phyloP scores from a whole-genome alignment of 768 basidiomycete species.

The Amanita jacksonii region DNA sequence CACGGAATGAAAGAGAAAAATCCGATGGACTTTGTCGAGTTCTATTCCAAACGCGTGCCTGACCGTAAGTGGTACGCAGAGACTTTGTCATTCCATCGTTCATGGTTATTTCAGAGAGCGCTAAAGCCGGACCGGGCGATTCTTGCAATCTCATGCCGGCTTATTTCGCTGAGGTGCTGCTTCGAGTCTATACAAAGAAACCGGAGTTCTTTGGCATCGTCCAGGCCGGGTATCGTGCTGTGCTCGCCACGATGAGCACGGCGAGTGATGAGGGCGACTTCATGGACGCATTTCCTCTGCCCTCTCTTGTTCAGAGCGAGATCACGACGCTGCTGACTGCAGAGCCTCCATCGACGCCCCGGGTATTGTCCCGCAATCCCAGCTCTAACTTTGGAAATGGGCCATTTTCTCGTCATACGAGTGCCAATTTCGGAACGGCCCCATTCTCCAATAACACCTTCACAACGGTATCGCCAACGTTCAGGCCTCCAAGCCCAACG shows the following conservation, averaged over 20 bases:
- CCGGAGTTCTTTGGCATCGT: constrained; percentile 45
- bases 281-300: not conserved
- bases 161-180: constrained; percentile 57
- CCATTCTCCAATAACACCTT: constrained; percentile 35
- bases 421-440: constrained; percentile 9
- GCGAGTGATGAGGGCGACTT: constrained; percentile 13
- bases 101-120: constrained; percentile 25
- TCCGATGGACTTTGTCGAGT: constrained; percentile 60
- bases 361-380: constrained; percentile 15
- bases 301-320: not conserved
- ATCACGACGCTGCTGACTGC: constrained; percentile 25
- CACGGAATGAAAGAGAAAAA: constrained; percentile 67
- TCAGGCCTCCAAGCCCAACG: constrained; percentile 24
- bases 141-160: constrained; percentile 58
- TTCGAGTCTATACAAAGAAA: constrained; percentile 67
- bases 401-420: no score
- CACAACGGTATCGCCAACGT: constrained; percentile 33
- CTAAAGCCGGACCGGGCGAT: constrained; percentile 39
- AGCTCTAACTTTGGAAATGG: not conserved
- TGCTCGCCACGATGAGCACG: constrained; percentile 21
- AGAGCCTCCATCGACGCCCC: constrained; percentile 30
- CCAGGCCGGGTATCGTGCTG: constrained; percentile 55
- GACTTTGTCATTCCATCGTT: not conserved
- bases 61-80: constrained; percentile 46
- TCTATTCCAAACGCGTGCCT: constrained; percentile 60